Conservation (phyloP, 2,329 filamentous ascomycete species). For the Chaetomium strumarium region DNA sequence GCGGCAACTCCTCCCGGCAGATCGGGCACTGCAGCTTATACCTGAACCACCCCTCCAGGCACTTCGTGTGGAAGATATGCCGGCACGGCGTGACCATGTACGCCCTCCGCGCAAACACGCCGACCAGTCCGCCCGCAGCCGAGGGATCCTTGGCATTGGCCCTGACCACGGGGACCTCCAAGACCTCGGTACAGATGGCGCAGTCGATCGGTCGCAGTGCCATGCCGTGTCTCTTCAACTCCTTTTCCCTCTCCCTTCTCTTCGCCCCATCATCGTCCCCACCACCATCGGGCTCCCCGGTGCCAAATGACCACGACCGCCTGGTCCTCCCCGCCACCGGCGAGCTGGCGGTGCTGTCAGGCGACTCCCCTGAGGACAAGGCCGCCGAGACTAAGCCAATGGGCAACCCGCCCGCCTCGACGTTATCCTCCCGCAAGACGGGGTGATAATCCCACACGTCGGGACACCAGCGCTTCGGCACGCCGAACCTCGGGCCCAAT, state of each 20-base stretch:
- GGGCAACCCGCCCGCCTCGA: constrained; percentile 73
- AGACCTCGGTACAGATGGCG: constrained; percentile 86
- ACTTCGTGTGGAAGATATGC: constrained; percentile 90
- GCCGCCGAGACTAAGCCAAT: constrained; percentile 56
- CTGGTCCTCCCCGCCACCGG: constrained; percentile 20
- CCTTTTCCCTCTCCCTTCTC: constrained; percentile 32
- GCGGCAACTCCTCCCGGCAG: constrained; percentile 82
- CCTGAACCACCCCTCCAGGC: constrained; percentile 94
- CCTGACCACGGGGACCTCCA: constrained; percentile 79
- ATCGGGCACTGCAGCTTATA: constrained; percentile 92
- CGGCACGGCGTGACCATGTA: constrained; percentile 98
- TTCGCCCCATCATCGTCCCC: constrained; percentile 16
- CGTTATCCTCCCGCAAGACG: constrained; percentile 72
- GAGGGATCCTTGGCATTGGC: constrained; percentile 47
- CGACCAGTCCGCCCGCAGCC: constrained; percentile 47
- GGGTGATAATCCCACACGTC: constrained; percentile 94
- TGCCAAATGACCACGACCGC: constrained; percentile 23
- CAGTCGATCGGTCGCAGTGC: constrained; percentile 66
- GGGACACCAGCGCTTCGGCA: constrained; percentile 63
- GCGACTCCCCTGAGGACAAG: neutral
- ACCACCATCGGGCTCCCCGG: neutral
- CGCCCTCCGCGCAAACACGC: constrained; percentile 68
- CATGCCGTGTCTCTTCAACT: constrained; percentile 26
- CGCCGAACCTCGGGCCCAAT: constrained; percentile 79
- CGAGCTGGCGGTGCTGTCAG: constrained; percentile 4